Evolutionary conservation across 306 rosid species (phyloP).

Genomic region (Glycine soja): DNA sequence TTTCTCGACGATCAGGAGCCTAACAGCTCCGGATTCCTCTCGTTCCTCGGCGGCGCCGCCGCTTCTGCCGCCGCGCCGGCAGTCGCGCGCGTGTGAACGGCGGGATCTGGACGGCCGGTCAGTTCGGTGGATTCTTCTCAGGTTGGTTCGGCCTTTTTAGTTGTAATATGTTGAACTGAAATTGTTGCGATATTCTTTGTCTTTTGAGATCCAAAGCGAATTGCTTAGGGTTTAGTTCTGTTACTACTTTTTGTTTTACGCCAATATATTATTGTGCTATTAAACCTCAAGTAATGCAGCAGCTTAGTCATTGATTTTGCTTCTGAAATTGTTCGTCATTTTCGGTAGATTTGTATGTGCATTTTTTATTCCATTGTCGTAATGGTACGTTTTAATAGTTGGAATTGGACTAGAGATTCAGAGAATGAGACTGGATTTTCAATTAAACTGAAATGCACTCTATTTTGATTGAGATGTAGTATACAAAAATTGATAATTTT

Average conservation of each 20-base stretch:
- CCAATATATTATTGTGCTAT: constrained; percentile 21
- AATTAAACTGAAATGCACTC: neutral
- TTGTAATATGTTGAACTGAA: constrained; percentile 47
- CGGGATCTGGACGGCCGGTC: constrained; percentile 36
- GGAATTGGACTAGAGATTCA: neutral
- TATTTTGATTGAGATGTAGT: constrained; percentile 1
- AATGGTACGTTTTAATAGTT: neutral
- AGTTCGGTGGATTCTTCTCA: constrained; percentile 36
- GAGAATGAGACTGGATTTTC: neutral
- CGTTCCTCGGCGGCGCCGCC: constrained; percentile 90
- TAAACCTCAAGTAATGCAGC: constrained; percentile 38
- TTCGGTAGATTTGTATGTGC: neutral
- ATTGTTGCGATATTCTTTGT: constrained; percentile 38
- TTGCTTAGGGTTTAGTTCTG: constrained; percentile 50
- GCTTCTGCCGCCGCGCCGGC: constrained; percentile 70
- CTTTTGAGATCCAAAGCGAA: constrained; percentile 49
- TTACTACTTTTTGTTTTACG: constrained; percentile 16
- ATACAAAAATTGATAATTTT: no score
- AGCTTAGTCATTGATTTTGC: constrained; percentile 42
- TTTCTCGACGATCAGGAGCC: constrained; percentile 95
- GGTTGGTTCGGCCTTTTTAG: constrained; percentile 53
- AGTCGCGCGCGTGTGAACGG: constrained; percentile 62
- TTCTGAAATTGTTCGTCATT: constrained; percentile 23
- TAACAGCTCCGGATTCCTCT: constrained; percentile 70
- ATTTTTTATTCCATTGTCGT: neutral